A percentile compares a stretch with the other conserved stretches of the same genome.
phyloP scores from a whole-genome alignment of 805 yeast genomes.

The Dipodascus albidus region DNA sequence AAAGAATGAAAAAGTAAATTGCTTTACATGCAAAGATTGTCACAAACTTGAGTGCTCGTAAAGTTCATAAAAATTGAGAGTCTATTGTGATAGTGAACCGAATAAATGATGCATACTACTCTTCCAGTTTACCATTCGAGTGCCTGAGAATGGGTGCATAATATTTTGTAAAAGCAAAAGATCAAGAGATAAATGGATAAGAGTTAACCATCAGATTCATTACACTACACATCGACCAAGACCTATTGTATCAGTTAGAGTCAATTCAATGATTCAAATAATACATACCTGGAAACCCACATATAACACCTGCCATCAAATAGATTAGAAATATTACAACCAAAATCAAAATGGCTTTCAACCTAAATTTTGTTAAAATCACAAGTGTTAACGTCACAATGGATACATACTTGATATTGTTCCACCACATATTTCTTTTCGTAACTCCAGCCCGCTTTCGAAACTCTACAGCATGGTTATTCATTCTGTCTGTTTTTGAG shows the following conservation, averaged over 20 bases:
- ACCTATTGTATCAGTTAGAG: not conserved
- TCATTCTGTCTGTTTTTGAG: slow-evolving; percentile 67
- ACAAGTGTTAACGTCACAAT: slow-evolving; percentile 1
- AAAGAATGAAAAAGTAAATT: no score
- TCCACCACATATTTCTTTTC: slow-evolving; percentile 61
- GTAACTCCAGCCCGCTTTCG: slow-evolving; percentile 55
- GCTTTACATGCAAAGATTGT: no score
- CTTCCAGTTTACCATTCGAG: no score
- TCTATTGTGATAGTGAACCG: no score
- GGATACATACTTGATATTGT: slow-evolving; percentile 24
- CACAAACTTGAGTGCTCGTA: no score
- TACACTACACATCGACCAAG: not conserved
- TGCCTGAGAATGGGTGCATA: no score
- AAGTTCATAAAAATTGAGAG: no score
- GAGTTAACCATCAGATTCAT: no score
- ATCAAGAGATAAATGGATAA: no score
- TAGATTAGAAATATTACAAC: not conserved
- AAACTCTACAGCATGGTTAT: slow-evolving; percentile 54
- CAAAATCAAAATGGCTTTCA: not conserved
- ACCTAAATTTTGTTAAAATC: slow-evolving; percentile 1
- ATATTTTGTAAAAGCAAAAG: no score
- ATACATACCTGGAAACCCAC: slow-evolving; percentile 7
- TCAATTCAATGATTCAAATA: no score
- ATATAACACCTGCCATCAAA: not conserved
- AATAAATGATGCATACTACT: no score